Conservation (phyloP, 805 yeast genomes). For the Cyberlindnera bimundalis region DNA sequence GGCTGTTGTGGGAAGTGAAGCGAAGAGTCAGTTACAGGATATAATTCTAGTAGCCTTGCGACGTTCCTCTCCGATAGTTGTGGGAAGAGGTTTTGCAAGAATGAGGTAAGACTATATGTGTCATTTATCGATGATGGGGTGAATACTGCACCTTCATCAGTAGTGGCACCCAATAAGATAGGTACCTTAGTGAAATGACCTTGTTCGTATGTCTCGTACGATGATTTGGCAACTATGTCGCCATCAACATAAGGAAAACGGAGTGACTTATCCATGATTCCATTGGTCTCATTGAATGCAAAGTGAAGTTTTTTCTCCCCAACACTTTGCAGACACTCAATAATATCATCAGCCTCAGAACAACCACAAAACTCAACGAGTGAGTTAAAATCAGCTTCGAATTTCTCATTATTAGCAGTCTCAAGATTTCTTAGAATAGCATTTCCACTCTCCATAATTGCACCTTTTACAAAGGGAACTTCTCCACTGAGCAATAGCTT, state of each 20-base stretch:
- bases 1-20: neutral
- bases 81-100: neutral
- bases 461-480: constrained; percentile 17
- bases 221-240: constrained; percentile 14
- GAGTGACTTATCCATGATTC: constrained; percentile 1
- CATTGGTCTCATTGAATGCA: constrained; percentile 16
- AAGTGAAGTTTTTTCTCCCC: constrained; percentile 7
- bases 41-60: neutral
- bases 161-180: constrained; percentile 22
- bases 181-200: constrained; percentile 21
- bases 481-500: constrained; percentile 11
- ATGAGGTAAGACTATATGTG: neutral
- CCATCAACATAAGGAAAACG: constrained; percentile 16
- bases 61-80: neutral
- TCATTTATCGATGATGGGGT: neutral
- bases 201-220: constrained; percentile 5
- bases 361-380: constrained; percentile 13
- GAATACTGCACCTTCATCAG: constrained; percentile 22
- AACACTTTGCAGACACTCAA: constrained; percentile 17
- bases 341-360: constrained; percentile 8
- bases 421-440: constrained; percentile 2
- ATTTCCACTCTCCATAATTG: constrained; percentile 18
- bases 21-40: neutral
- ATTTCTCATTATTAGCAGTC: constrained; percentile 3
- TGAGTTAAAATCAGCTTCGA: constrained; percentile 4